Conservation (phyloP, 1,139 yeast genomes). For the Blastobotrys arbuscula region DNA sequence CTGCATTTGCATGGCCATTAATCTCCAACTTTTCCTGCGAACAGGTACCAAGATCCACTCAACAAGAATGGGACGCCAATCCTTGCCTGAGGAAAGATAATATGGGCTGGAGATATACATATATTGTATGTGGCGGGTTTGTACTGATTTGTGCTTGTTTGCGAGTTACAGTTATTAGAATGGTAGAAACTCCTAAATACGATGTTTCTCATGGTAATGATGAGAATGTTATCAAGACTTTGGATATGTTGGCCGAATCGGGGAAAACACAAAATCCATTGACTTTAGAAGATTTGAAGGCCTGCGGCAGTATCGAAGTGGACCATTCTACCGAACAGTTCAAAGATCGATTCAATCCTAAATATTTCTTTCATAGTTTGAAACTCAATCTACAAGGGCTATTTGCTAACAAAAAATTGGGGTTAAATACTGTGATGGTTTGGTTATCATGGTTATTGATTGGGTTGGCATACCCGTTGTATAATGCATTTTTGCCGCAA, state of each 20-base stretch:
- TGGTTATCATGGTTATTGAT: slow-evolving; percentile 47
- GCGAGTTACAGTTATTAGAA: slow-evolving; percentile 44
- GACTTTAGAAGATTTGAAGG: slow-evolving; percentile 39
- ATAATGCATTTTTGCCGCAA: slow-evolving; percentile 46
- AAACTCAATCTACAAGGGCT: slow-evolving; percentile 27
- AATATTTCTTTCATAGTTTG: slow-evolving; percentile 15
- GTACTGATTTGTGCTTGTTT: slow-evolving; percentile 45
- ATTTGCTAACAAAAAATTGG: slow-evolving; percentile 39
- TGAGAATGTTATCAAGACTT: slow-evolving; percentile 37
- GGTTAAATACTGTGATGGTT: slow-evolving; percentile 39
- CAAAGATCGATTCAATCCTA: slow-evolving; percentile 16
- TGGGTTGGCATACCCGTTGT: slow-evolving; percentile 52
- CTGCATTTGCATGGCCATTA: slow-evolving; percentile 51
- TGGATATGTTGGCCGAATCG: slow-evolving; percentile 24
- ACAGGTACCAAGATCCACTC: neutral
- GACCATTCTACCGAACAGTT: slow-evolving; percentile 16
- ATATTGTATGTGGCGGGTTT: slow-evolving; percentile 49
- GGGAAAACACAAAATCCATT: slow-evolving; percentile 22
- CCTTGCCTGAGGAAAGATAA: slow-evolving; percentile 44
- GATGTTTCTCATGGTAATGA: slow-evolving; percentile 49
- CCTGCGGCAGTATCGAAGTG: slow-evolving; percentile 33
- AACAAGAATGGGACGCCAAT: slow-evolving; percentile 21
- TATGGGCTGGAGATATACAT: slow-evolving; percentile 58
- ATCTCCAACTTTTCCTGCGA: slow-evolving; percentile 46
- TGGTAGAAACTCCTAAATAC: slow-evolving; percentile 56